Base-by-base conservation (phyloP, 2,329 filamentous ascomycete species). In the Diaporthe destruens region DNA sequence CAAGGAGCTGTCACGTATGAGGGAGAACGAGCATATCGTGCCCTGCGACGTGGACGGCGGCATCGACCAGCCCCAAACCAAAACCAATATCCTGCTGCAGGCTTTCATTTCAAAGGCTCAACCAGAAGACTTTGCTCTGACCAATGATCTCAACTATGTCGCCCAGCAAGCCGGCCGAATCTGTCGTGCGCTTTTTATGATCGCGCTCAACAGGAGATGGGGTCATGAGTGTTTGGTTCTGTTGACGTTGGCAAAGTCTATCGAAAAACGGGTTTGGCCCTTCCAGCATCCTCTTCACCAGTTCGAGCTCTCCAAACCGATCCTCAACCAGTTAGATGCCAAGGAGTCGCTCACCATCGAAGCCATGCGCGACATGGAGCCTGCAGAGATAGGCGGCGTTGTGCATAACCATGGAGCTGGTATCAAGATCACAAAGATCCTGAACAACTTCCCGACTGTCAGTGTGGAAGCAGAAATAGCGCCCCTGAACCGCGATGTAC, bases 161-260 rank as follows among this genome's bases (percentile, higher is more conserved):
- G 94, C 96, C 1, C 96, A 99, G 80, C 98, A 99, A 80, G 93
- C 96, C 14, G 94, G 95, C 1, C 92, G 96, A 81, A 99, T 99
- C 72, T 98, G 95, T 79, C 89, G 97, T 74, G 94, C 97, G 2
- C 84, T 99, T 20, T 99, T 99, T 82, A 98, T 98, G 94, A 96
- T 99, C 77, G 96, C 96, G 1, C 85, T 99, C 67, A 98, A 98
- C 81, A 89, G 96, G 73, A 90, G 94, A 76, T 99, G 96, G 96
- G 96, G 97, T 0, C 93, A 98, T 77, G 95, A 98, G 81, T 99
- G 97, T 76, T 87, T 97, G 51, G 95, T 98, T 0, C 85, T 99
- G 42, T 85, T 99, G 55, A 97, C 94, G 0, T 86, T 99, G 75
- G 97, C 95, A 82, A 98, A 98, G 83, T 97, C 96, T 0, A 98